Percentiles rank a stretch among this genome's conserved stretches.
Evolutionary conservation across 2,329 filamentous ascomycete species (phyloP).

Genomic region (Fusarium armeniacum): DNA sequence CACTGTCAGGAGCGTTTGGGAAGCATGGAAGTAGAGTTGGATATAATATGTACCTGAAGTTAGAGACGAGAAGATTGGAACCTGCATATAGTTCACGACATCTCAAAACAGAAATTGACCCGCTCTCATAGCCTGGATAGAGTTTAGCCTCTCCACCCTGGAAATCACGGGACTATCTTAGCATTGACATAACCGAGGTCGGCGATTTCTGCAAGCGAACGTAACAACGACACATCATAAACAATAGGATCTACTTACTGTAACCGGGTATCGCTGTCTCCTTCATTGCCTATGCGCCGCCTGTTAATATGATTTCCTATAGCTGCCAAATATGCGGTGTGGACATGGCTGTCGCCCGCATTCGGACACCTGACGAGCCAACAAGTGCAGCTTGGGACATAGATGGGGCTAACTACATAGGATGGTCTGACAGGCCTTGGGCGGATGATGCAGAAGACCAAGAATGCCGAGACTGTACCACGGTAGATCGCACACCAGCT

Average conservation of each 20-base stretch:
- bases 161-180: background rate
- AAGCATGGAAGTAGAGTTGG: background rate
- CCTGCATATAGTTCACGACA: too few relatives aligned
- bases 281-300: background rate
- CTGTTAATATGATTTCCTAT: background rate
- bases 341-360: conserved; percentile 18
- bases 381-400: conserved; percentile 1
- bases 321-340: conserved; percentile 16
- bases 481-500: background rate
- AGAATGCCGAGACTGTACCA: background rate
- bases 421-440: background rate
- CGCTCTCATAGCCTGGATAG: background rate
- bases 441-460: background rate
- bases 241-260: accelerated
- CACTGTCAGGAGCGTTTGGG: background rate
- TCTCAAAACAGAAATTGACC: background rate
- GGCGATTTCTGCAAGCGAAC: too few relatives aligned
- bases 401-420: background rate
- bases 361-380: conserved; percentile 6
- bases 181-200: background rate
- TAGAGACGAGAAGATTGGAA: too few relatives aligned
- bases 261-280: accelerated
- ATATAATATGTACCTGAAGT: background rate
- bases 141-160: background rate
- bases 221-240: too few relatives aligned